These are phyloP conservation scores for Lithospermum erythrorhizon DNA, from an alignment of 257 asterid species.

Conservation along the genomic window DNA sequence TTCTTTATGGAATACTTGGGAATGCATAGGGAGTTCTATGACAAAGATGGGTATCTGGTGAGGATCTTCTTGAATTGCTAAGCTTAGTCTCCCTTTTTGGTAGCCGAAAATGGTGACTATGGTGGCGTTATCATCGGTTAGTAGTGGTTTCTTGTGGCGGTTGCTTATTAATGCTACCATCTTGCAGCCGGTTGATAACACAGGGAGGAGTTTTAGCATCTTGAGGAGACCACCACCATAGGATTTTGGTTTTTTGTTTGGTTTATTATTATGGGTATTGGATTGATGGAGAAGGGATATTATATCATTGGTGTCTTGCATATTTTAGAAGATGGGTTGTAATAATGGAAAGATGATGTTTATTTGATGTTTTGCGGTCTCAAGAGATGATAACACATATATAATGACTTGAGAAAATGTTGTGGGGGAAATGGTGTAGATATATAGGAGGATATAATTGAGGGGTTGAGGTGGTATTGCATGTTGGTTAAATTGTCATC, in stretches of 20 bases:
- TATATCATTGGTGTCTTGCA: neutral
- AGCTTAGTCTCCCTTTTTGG: conserved; percentile 48
- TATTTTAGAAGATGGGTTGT: no score
- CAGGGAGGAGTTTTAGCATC: conserved; percentile 83
- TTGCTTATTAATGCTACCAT: conserved; percentile 59
- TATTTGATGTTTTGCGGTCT: no score
- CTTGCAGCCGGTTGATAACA: conserved; percentile 82
- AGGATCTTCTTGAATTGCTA: conserved; percentile 86
- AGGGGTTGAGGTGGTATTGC: no score
- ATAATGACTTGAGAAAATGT: no score
- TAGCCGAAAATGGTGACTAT: conserved; percentile 73
- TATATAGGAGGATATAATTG: no score
- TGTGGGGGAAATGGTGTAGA: no score
- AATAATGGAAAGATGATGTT: no score
- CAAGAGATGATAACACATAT: no score
- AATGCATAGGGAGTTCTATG: conserved; percentile 69
- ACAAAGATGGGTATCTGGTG: conserved; percentile 64
- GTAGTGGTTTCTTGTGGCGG: conserved; percentile 45
- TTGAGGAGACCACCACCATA: conserved; percentile 44
- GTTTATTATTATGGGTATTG: no score
- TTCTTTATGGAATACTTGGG: conserved; percentile 55
- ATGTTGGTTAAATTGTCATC: no score
- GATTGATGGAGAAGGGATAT: no score
- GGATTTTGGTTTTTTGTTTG: conserved; percentile 27
- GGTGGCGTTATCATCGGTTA: conserved; percentile 74